phyloP scores from a whole-genome alignment of 2,329 filamentous ascomycete species.

The Penicillium sp. region DNA sequence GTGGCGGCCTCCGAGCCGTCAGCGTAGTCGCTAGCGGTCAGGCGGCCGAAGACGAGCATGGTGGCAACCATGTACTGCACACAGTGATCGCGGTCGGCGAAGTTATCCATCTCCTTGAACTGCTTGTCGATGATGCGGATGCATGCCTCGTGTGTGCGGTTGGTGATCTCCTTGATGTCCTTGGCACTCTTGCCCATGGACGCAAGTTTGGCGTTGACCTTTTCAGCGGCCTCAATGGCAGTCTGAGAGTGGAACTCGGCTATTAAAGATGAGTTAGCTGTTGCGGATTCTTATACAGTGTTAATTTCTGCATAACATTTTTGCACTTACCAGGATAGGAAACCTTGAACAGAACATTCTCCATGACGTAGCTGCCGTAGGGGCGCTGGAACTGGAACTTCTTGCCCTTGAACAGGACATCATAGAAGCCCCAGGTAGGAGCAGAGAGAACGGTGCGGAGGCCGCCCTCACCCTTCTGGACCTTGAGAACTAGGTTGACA shows the following conservation, averaged over 20 bases:
- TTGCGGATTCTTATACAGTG: no score
- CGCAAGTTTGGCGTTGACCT: constrained; percentile 79
- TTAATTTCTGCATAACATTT: neutral
- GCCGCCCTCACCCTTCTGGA: constrained; percentile 85
- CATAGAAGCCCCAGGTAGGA: constrained; percentile 96
- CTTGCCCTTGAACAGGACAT: constrained; percentile 93
- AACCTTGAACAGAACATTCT: constrained; percentile 99
- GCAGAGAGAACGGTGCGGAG: constrained; percentile 90
- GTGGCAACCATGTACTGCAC: constrained; percentile 98
- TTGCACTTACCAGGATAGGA: constrained; percentile 77
- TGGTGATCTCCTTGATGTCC: constrained; percentile 89
- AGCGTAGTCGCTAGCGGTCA: constrained; percentile 89
- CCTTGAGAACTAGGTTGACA: constrained; percentile 87
- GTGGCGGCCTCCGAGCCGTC: constrained; percentile 91
- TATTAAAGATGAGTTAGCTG: constrained; percentile 25
- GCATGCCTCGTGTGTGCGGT: constrained; percentile 97
- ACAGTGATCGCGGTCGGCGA: constrained; percentile 98
- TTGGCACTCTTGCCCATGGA: constrained; percentile 83
- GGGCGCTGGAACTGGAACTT: constrained; percentile 94
- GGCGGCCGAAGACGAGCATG: constrained; percentile 93
- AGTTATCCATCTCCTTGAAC: constrained; percentile 99
- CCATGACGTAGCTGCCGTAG: constrained; percentile 99
- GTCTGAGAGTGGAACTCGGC: constrained; percentile 99
- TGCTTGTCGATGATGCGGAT: constrained; percentile 99
- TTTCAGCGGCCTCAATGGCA: constrained; percentile 89